phyloP scores from a whole-genome alignment of 2,329 filamentous ascomycete species.

The Colletotrichum higginsianum region DNA sequence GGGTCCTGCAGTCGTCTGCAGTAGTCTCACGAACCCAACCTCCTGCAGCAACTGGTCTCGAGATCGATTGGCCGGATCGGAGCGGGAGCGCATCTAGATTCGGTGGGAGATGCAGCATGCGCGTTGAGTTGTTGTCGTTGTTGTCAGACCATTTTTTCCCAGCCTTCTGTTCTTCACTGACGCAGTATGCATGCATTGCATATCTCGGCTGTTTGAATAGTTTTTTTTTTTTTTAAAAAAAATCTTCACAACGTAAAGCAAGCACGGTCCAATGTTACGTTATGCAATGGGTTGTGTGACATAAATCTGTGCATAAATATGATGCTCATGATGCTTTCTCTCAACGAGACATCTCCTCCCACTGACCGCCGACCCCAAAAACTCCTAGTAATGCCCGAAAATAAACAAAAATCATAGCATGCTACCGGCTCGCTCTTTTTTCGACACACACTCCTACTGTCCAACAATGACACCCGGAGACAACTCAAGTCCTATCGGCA shows the following conservation, averaged over 20 bases:
- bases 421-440: neutral
- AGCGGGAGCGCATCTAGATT: neutral
- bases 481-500: conserved; percentile 63
- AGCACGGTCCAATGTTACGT: neutral
- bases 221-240: too few species aligned
- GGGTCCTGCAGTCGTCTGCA: neutral
- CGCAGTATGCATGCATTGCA: neutral
- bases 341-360: too few species aligned
- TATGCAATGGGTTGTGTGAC: neutral
- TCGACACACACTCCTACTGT: conserved; percentile 23
- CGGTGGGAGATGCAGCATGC: neutral
- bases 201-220: neutral
- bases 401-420: neutral
- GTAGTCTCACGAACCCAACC: neutral
- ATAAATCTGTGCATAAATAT: neutral
- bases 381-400: conserved; percentile 11
- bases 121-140: neutral
- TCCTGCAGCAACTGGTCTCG: neutral
- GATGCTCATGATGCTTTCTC: neutral
- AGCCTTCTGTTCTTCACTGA: neutral
- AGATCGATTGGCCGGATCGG: conserved; percentile 5
- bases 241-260: neutral
- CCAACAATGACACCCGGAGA: conserved; percentile 62
- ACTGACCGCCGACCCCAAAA: neutral
- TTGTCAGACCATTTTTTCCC: neutral